These are phyloP conservation scores for Aspergillus proliferans DNA, from an alignment of 2,329 filamentous ascomycete species.

Conservation along the genomic window DNA sequence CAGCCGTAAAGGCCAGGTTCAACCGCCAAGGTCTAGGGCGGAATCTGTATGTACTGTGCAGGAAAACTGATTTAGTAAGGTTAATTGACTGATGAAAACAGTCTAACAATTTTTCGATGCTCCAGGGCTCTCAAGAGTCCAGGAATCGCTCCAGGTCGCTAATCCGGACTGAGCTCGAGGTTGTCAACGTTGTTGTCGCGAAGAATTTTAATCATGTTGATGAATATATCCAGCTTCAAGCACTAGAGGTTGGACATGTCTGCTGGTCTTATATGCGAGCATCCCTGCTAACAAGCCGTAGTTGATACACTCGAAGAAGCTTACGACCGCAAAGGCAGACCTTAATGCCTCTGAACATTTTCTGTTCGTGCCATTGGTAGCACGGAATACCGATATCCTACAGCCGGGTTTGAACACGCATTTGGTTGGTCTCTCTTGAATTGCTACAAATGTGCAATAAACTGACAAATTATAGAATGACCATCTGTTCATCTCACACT, in stretches of 20 bases:
- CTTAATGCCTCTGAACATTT: constrained; percentile 72
- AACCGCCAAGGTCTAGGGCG: constrained; percentile 10
- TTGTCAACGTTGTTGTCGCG: constrained; percentile 78
- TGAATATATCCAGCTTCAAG: constrained; percentile 77
- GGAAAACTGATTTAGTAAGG: not conserved
- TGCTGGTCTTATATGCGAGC: not conserved
- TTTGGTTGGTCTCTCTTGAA: constrained; percentile 25
- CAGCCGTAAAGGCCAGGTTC: constrained; percentile 12
- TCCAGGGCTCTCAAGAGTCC: constrained; percentile 10
- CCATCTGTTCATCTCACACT: constrained; percentile 81
- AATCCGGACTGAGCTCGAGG: constrained; percentile 42
- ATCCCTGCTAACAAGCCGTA: constrained; percentile 35
- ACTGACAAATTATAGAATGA: constrained; percentile 53
- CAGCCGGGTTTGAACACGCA: constrained; percentile 34
- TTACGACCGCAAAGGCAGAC: constrained; percentile 68
- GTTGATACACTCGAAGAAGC: constrained; percentile 71
- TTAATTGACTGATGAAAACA: constrained; percentile 6
- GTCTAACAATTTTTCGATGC: constrained; percentile 16
- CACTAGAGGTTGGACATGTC: constrained; percentile 45
- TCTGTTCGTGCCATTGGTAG: constrained; percentile 69
- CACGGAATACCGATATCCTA: constrained; percentile 26
- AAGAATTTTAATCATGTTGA: constrained; percentile 69
- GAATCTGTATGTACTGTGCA: constrained; percentile 15
- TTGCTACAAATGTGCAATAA: not conserved
- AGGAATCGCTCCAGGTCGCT: constrained; percentile 14